Evolutionary conservation across 495 filamentous ascomycete genomes (phyloP).

Genomic region (Penicillium cosmopolitanum): DNA sequence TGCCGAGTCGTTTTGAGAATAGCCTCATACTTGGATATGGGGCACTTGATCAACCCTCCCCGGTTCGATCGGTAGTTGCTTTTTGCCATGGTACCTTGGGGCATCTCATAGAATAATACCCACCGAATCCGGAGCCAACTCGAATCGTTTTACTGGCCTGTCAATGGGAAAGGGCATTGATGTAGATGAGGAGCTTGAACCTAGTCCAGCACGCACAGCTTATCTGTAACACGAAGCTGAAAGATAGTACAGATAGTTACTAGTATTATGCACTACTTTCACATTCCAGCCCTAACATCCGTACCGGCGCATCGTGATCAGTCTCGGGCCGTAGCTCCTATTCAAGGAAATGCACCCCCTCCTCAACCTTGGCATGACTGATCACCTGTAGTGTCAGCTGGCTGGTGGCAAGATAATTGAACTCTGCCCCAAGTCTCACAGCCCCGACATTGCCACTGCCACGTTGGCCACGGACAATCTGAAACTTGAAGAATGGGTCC

Average conservation of each 20-base stretch:
- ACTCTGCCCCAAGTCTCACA: not conserved
- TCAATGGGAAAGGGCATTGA: no score
- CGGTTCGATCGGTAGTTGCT: no score
- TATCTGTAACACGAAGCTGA: no score
- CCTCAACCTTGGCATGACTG: not conserved
- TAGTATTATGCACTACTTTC: not conserved
- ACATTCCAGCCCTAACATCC: not conserved
- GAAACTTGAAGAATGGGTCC: constrained; percentile 16
- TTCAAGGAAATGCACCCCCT: not conserved
- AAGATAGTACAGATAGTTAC: no score
- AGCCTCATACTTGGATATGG: not conserved
- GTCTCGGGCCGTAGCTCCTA: not conserved
- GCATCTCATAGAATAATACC: no score
- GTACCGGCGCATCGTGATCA: not conserved
- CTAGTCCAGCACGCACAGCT: no score
- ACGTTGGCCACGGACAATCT: constrained; percentile 16
- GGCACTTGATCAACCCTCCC: no score
- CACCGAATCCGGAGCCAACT: no score
- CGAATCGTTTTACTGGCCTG: no score
- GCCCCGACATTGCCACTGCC: constrained; percentile 16
- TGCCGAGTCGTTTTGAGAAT: constrained; percentile 5
- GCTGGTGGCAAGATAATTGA: not conserved
- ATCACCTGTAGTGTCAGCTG: not conserved
- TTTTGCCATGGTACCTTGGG: no score
- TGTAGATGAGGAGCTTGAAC: no score